Evolutionary conservation across 495 filamentous ascomycete species (phyloP).

Genomic region (Penicillium taxi): DNA sequence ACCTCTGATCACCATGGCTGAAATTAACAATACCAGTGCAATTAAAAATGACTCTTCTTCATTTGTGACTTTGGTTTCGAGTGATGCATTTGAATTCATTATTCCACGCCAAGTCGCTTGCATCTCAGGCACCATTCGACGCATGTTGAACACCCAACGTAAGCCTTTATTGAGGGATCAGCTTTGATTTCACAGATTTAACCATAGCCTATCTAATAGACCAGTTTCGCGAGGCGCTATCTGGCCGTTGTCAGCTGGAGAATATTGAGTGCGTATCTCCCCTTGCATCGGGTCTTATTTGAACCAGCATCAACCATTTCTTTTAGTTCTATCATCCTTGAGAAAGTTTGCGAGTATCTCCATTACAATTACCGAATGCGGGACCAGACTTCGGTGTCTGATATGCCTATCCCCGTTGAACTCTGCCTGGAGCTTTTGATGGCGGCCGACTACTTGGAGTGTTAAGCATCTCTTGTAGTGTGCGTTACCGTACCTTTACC

Average conservation of each 20-base stretch:
- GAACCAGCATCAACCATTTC: constrained; percentile 1
- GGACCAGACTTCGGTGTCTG: constrained; percentile 67
- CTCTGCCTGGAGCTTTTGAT: constrained; percentile 74
- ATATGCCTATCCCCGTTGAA: constrained; percentile 80
- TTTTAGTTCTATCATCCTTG: constrained; percentile 67
- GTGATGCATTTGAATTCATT: constrained; percentile 83
- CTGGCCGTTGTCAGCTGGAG: constrained; percentile 57
- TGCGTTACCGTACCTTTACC: too few species aligned
- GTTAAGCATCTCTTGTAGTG: too few species aligned
- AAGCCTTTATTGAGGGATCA: constrained; percentile 21
- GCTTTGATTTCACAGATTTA: too few species aligned
- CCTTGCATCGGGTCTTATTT: background rate
- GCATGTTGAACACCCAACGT: constrained; percentile 80
- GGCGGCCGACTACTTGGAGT: constrained; percentile 68
- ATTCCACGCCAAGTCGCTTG: constrained; percentile 68
- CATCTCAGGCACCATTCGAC: constrained; percentile 66
- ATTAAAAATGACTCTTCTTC: too few species aligned
- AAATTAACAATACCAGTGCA: constrained; percentile 11
- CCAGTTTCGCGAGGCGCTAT: constrained; percentile 60
- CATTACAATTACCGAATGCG: constrained; percentile 80
- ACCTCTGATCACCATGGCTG: background rate
- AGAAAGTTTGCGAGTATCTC: constrained; percentile 88
- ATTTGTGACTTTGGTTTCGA: constrained; percentile 81
- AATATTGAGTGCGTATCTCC: constrained; percentile 49
- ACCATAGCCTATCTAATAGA: too few species aligned